A percentile compares a stretch with the other conserved stretches of the same genome.
These are phyloP conservation scores for Pseudogymnoascus sp. DNA, from an alignment of 2,329 filamentous ascomycete genomes.

Conservation along the genomic window DNA sequence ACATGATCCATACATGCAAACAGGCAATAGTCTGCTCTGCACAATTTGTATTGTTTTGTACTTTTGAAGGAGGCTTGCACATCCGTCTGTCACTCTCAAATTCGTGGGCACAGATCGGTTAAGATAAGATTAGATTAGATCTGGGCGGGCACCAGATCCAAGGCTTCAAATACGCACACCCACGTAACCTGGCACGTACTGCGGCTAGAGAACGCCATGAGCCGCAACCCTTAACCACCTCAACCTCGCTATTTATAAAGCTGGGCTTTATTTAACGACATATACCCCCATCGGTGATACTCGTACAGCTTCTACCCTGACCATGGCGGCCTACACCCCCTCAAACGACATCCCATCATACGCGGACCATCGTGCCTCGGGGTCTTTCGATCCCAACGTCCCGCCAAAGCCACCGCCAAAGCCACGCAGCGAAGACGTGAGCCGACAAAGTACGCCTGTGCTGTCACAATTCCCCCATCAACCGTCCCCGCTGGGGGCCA, in stretches of 20 bases:
- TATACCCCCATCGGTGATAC: neutral
- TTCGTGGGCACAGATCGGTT: neutral
- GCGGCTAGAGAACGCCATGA: neutral
- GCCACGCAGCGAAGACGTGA: slow-evolving; percentile 60
- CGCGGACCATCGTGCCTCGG: slow-evolving; percentile 13
- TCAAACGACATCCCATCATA: slow-evolving; percentile 17
- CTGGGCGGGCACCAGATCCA: neutral
- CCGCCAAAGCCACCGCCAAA: slow-evolving; percentile 69
- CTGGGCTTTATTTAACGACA: neutral
- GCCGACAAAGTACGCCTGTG: slow-evolving; percentile 56
- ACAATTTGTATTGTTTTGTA: neutral
- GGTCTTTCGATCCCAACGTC: slow-evolving; percentile 41
- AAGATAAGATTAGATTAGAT: slow-evolving; percentile 3
- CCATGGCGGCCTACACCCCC: neutral
- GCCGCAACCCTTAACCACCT: neutral
- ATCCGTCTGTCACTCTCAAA: neutral
- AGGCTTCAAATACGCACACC: slow-evolving; percentile 3
- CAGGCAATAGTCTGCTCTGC: neutral
- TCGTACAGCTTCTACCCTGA: neutral
- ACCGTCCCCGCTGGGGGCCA: slow-evolving; percentile 31
- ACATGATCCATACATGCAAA: neutral
- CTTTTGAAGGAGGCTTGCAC: neutral
- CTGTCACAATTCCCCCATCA: neutral
- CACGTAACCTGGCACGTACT: neutral
- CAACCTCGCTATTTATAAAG: neutral